Percentiles rank a stretch among this genome's conserved stretches.
Evolutionary conservation across 768 basidiomycete species (phyloP).

Genomic region (Mycena galericulata): DNA sequence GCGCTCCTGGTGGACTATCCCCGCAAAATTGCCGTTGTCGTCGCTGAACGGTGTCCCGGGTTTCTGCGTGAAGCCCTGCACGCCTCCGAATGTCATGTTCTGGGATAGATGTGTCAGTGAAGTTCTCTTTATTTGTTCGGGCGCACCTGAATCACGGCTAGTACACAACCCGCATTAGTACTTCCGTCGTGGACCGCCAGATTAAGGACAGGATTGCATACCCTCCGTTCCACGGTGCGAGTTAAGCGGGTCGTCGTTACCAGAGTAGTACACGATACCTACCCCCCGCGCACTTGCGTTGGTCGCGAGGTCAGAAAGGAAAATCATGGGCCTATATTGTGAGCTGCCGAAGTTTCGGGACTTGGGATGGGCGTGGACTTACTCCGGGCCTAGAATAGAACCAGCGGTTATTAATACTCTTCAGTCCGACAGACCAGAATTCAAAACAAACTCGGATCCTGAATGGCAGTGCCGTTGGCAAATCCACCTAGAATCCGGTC

Average conservation of each 20-base stretch:
- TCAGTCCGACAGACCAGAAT: too few relatives aligned
- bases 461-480: too few relatives aligned
- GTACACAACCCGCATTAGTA: too few relatives aligned
- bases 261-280: conserved; percentile 58
- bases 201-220: conserved; percentile 25
- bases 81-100: conserved; percentile 69
- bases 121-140: too few relatives aligned
- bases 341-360: neutral
- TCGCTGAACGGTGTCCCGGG: conserved; percentile 63
- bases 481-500: neutral
- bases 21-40: conserved; percentile 55
- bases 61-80: conserved; percentile 61
- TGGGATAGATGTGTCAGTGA: conserved; percentile 34
- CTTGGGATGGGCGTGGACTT: neutral
- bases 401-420: neutral
- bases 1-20: conserved; percentile 67
- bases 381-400: conserved; percentile 33
- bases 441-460: conserved; percentile 26
- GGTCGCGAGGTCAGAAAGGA: conserved; percentile 58
- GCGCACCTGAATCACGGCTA: conserved; percentile 53
- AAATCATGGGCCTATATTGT: conserved; percentile 55
- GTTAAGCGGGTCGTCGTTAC: conserved; percentile 62
- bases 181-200: conserved; percentile 17
- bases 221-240: conserved; percentile 61
- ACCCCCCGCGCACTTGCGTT: conserved; percentile 54